Percentiles rank a stretch among this genome's conserved stretches.
Conservation (phyloP, 2,329 filamentous ascomycete species). For the Scopulariopsis brevicaulis region DNA sequence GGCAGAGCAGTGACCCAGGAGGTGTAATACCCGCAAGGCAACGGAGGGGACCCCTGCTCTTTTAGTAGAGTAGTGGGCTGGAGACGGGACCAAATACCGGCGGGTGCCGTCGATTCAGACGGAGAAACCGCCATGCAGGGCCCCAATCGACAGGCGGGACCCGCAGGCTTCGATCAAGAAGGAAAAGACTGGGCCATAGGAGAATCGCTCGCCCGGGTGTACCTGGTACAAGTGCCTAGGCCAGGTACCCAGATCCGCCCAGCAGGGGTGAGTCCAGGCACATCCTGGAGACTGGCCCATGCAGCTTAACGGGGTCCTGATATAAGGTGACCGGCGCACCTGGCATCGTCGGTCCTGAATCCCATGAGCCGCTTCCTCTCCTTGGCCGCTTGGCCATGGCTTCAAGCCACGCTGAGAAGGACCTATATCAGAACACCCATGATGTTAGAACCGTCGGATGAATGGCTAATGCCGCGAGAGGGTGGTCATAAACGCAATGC, state of each 20-base stretch:
- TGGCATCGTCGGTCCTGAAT: background rate
- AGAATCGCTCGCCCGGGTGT: background rate
- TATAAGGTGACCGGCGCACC: background rate
- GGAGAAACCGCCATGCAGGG: slow-evolving; percentile 35
- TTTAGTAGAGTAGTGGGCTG: slow-evolving; percentile 22
- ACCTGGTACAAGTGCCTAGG: slow-evolving; percentile 4
- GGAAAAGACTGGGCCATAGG: background rate
- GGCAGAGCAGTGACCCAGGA: background rate
- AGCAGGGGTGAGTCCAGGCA: background rate
- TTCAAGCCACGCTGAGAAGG: background rate
- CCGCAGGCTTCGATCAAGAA: slow-evolving; percentile 17
- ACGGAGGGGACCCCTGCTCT: slow-evolving; percentile 25
- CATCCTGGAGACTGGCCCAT: background rate
- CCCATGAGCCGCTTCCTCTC: background rate
- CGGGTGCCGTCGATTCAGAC: slow-evolving; percentile 26
- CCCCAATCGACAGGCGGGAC: slow-evolving; percentile 27
- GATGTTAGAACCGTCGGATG: slow-evolving; percentile 1
- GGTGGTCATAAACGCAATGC: background rate
- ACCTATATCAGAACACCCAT: background rate
- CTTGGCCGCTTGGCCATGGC: background rate
- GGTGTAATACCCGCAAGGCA: slow-evolving; percentile 15
- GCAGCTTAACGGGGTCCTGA: slow-evolving; percentile 3
- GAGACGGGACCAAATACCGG: slow-evolving; percentile 35
- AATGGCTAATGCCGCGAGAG: slow-evolving; percentile 4
- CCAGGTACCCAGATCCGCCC: background rate